Evolutionary conservation across 306 rosid genomes (phyloP), one percentile per base, ranked within the genome.

Genomic region (Prunus mume): DNA sequence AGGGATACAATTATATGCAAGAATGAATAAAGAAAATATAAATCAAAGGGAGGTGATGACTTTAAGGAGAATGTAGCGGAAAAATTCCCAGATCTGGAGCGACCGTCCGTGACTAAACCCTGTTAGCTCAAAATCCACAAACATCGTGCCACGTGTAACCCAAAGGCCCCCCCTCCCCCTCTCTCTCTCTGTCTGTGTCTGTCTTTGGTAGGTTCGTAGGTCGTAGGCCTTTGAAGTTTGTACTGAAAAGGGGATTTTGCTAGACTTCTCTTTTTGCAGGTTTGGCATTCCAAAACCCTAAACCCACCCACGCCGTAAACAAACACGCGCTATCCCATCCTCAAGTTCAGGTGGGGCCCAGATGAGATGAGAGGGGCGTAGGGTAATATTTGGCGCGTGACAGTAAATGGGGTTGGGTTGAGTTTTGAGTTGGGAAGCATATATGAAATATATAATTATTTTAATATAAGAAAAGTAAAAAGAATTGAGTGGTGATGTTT

Each of bases 41-140:
- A 24, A 25, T 11, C 18, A 9, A 12, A 7, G 17, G 64, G 34
- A 12, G 64, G 32, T 13, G 65, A 58, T 7, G 32, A 58, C 30
- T 22, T 58, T 24, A 24, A 80, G 84, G 64, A 76, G 84, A 73
- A 84, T 62, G 81, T 50, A 38, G 73, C 3, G 47, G 50, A 55
- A 49, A 32, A 3, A 34, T 73, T 57, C 76, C 75, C 76, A 75
- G 80, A 82, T 72, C 72, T 72, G 72, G 78, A 72, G 78, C 55
- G 66, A 79, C 86, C 77, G 76, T 71, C 83, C 81, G 85, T 75
- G 85, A 85, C 79, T 32, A 65, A 71, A 67, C 69, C 14, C 78
- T 28, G 38, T 27, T 49, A 6, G 52, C 69, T 64, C 8, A 19
- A 11, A 55, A 13, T 57, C 62, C 43, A 34, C 60, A 3, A 0